Evolutionary conservation across 257 asterid genomes (phyloP), one percentile per base, ranked within the genome.

Genomic region (Echium plantagineum): DNA sequence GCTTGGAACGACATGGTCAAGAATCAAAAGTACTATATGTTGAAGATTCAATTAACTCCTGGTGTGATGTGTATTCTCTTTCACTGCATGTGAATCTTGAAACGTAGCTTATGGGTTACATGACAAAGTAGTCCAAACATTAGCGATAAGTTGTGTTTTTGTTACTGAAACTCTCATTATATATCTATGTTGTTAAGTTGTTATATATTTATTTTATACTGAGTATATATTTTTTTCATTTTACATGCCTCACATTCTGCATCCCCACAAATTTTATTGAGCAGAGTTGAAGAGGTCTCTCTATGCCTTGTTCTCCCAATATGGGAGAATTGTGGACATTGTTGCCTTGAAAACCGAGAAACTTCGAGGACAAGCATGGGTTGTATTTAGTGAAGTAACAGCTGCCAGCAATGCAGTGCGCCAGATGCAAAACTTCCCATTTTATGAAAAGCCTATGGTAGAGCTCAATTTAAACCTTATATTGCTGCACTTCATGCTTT

Each of bases 231-330:
- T 42, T 13, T 42, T 38, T 2, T 38, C 15, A 38, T 9, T 38
- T 38, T 38, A 38, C 8, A 7, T 38, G 48, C 48, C 9, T 38
- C 48, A 10, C 10, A 12, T 35, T 7, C 51, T 60, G 26, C 35
- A 3, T 28, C 15, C 17, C 61, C 12, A 15, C 52, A 15, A 51
- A 35, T 42, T 42, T 42, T 42, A 12, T 75, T 75, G 82, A 65
- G 65, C 95, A 93, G 97, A 93, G 94, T 79, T 93, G 90, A 93
- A 93, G 97, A 89, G 95, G 79, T 93, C 96, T 61, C 95, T 93
- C 64, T 93, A 93, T 71, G 90, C 94, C 67, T 79, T 89, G 83
- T 93, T 93, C 82, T 89, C 96, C 31, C 99, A 89, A 80, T 93
- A 89, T 74, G 99, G 99, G 76, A 89, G 95, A 75, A 85, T 93